These are phyloP conservation scores for Crotalaria pallida DNA, from an alignment of 306 rosid species.

Conservation along the genomic window DNA sequence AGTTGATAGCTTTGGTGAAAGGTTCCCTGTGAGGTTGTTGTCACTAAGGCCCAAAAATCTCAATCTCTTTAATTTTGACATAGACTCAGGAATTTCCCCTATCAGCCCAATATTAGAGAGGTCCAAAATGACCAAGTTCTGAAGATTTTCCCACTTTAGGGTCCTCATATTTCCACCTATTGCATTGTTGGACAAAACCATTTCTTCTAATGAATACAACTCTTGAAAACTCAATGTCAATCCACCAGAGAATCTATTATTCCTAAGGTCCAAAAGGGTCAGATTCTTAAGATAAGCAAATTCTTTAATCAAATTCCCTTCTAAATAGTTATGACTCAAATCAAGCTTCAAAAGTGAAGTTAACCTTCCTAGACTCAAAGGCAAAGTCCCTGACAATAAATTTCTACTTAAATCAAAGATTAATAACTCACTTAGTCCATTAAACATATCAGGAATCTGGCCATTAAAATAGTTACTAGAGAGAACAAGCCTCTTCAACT, in stretches of 20 bases:
- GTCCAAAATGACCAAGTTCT: slow-evolving; percentile 58
- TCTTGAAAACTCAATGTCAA: slow-evolving; percentile 47
- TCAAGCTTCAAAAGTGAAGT: slow-evolving; percentile 74
- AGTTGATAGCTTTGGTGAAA: slow-evolving; percentile 54
- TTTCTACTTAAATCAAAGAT: slow-evolving; percentile 79
- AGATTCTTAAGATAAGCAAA: slow-evolving; percentile 43
- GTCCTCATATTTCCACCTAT: slow-evolving; percentile 58
- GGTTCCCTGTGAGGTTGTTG: slow-evolving; percentile 66
- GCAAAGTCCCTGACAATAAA: slow-evolving; percentile 60
- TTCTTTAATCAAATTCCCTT: slow-evolving; percentile 44
- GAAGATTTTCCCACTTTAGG: slow-evolving; percentile 55
- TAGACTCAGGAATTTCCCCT: slow-evolving; percentile 80
- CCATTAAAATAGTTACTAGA: slow-evolving; percentile 56
- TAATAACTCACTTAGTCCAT: slow-evolving; percentile 41
- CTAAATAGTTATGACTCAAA: slow-evolving; percentile 57
- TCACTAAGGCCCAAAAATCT: slow-evolving; percentile 76
- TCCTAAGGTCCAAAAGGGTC: slow-evolving; percentile 78
- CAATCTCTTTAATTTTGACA: slow-evolving; percentile 53
- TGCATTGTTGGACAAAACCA: slow-evolving; percentile 74
- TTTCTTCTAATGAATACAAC: slow-evolving; percentile 52
- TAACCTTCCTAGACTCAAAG: slow-evolving; percentile 45
- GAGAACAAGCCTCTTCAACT: slow-evolving; percentile 63
- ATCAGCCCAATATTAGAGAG: slow-evolving; percentile 55
- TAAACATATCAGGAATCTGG: slow-evolving; percentile 45
- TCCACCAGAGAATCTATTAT: slow-evolving; percentile 70